Conservation (phyloP, 768 basidiomycete genomes). For the Boletellus ananas region DNA sequence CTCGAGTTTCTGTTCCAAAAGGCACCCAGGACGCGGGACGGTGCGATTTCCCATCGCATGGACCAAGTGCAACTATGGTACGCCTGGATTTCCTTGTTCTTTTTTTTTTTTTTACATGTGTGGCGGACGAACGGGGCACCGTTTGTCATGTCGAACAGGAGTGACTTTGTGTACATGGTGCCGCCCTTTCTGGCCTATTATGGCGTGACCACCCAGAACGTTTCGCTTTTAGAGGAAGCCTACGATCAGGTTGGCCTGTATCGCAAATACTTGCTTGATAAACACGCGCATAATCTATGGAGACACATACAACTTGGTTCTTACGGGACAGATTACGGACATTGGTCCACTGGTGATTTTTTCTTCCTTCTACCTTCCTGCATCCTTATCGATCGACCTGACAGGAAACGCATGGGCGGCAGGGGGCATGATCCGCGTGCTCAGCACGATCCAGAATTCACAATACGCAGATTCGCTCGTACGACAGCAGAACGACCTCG, state of each 20-base stretch:
- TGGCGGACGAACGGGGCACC: background rate
- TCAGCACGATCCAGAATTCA: conserved; percentile 67
- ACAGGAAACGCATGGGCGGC: conserved; percentile 88
- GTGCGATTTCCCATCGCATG: conserved; percentile 77
- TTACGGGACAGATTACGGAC: conserved; percentile 53
- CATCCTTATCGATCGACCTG: background rate
- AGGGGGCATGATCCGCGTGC: conserved; percentile 80
- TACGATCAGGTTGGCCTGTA: conserved; percentile 74
- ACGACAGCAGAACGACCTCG: conserved; percentile 54
- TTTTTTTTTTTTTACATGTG: no score
- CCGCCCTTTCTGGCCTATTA: conserved; percentile 88
- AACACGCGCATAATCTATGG: conserved; percentile 56
- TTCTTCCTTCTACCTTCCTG: background rate
- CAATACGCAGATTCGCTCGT: conserved; percentile 46
- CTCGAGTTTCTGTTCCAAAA: conserved; percentile 54
- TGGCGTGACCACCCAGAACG: conserved; percentile 57
- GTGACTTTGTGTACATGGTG: conserved; percentile 81
- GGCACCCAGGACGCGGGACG: conserved; percentile 63
- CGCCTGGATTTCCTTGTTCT: background rate
- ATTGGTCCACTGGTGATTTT: conserved; percentile 71
- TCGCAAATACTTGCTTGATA: conserved; percentile 58
- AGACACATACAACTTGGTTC: conserved; percentile 66
- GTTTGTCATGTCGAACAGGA: conserved; percentile 40
- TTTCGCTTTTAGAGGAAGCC: conserved; percentile 56
- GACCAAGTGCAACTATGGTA: conserved; percentile 72